phyloP scores from a whole-genome alignment of 1,284 basidiomycete genomes.

The Ceratobasidium sp. region DNA sequence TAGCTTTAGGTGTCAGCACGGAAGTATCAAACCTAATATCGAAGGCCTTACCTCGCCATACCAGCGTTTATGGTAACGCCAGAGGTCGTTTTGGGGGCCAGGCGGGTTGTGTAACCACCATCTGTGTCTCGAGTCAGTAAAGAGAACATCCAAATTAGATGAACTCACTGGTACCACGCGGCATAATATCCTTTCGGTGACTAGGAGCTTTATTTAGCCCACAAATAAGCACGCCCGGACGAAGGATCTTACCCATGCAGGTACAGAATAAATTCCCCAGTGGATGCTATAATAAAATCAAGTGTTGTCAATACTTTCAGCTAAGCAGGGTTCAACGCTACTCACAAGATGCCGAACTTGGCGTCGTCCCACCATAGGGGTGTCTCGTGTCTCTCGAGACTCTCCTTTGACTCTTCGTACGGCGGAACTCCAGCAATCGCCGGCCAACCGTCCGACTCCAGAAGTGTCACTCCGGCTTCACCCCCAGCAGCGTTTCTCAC shows the following conservation, averaged over 20 bases:
- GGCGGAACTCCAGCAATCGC: constrained; percentile 49
- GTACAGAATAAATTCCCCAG: constrained; percentile 68
- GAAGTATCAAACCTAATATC: neutral
- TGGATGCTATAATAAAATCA: constrained; percentile 60
- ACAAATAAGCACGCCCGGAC: constrained; percentile 40
- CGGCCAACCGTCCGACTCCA: constrained; percentile 53
- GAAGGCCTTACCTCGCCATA: constrained; percentile 60
- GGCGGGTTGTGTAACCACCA: constrained; percentile 39
- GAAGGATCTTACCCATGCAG: constrained; percentile 49
- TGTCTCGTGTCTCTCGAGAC: constrained; percentile 63
- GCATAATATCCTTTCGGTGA: constrained; percentile 58
- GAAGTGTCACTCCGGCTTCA: neutral
- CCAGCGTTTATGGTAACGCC: constrained; percentile 64
- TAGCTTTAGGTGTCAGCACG: constrained; percentile 48
- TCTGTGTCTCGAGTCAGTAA: neutral
- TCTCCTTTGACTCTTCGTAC: constrained; percentile 55
- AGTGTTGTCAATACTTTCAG: neutral
- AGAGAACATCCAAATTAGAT: neutral
- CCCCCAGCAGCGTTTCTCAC: constrained; percentile 9
- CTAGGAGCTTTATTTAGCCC: constrained; percentile 40
- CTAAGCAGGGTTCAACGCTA: constrained; percentile 14
- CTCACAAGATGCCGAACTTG: constrained; percentile 71
- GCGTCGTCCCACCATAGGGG: constrained; percentile 65
- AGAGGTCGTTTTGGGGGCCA: constrained; percentile 50
- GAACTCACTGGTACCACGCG: constrained; percentile 67